Evolutionary conservation across 2,329 filamentous ascomycete genomes (phyloP).

Genomic region (Colletotrichum tabaci): DNA sequence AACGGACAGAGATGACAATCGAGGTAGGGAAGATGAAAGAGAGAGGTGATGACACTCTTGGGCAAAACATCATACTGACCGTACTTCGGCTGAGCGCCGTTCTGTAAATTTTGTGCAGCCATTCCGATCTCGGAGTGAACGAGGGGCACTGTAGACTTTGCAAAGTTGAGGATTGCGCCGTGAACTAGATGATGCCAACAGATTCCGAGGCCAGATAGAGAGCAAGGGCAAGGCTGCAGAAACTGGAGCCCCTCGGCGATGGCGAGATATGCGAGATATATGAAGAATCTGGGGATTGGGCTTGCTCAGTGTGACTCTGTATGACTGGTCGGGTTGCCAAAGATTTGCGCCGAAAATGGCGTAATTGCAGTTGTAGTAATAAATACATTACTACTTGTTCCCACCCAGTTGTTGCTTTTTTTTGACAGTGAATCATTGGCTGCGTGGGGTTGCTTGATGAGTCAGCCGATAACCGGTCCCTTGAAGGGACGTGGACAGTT

Average conservation of each 20-base stretch:
- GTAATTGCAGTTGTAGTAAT: slow-evolving; percentile 24
- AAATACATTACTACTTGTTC: neutral
- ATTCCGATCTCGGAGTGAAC: slow-evolving; percentile 45
- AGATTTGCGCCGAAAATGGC: slow-evolving; percentile 36
- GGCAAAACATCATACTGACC: slow-evolving; percentile 49
- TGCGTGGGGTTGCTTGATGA: slow-evolving; percentile 30
- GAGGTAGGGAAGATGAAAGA: neutral
- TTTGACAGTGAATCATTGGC: slow-evolving; percentile 22
- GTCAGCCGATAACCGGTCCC: slow-evolving; percentile 14
- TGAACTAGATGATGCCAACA: slow-evolving; percentile 10
- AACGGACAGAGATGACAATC: neutral
- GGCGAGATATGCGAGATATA: slow-evolving; percentile 36
- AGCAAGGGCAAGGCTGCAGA: slow-evolving; percentile 12
- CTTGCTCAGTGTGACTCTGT: slow-evolving; percentile 28
- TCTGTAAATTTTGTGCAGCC: slow-evolving; percentile 44
- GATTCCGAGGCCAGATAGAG: neutral
- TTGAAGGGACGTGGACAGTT: neutral
- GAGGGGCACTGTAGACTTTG: slow-evolving; percentile 15
- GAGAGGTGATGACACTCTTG: neutral
- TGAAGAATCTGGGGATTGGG: slow-evolving; percentile 27
- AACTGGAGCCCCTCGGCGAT: slow-evolving; percentile 2
- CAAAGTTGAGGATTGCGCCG: neutral
- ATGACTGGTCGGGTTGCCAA: slow-evolving; percentile 24
- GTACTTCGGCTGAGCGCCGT: slow-evolving; percentile 48
- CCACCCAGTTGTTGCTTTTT: neutral